Percentiles rank a stretch among this genome's conserved stretches.
These are phyloP conservation scores for Alternaria burnsii DNA, from an alignment of 2,329 filamentous ascomycete genomes.

Conservation along the genomic window DNA sequence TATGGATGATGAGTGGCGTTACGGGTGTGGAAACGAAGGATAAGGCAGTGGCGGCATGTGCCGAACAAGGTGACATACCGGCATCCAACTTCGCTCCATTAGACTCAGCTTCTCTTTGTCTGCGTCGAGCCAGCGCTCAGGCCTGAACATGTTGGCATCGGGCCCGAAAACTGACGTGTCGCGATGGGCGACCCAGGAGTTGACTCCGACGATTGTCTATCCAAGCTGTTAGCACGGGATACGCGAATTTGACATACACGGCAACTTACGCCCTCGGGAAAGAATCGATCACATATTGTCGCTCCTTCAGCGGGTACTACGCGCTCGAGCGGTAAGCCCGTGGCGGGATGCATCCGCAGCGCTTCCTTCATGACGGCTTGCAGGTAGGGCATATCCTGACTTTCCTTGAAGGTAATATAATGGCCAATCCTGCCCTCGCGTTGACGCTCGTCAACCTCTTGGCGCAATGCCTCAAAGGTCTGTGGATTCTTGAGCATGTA, in stretches of 20 bases:
- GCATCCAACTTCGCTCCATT: conserved; percentile 32
- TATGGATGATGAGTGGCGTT: background rate
- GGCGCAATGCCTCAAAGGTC: conserved; percentile 21
- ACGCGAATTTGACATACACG: background rate
- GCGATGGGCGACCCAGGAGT: conserved; percentile 31
- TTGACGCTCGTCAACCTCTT: conserved; percentile 21
- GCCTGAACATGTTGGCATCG: conserved; percentile 28
- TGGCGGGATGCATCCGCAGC: conserved; percentile 35
- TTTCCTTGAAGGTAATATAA: conserved; percentile 28
- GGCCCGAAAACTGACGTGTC: conserved; percentile 25
- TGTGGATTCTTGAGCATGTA: conserved; percentile 27
- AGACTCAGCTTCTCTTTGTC: conserved; percentile 20
- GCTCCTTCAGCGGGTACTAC: conserved; percentile 31
- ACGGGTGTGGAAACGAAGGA: background rate
- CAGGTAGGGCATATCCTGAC: conserved; percentile 41
- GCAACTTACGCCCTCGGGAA: conserved; percentile 28
- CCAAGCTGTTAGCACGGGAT: background rate
- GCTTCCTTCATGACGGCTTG: conserved; percentile 42
- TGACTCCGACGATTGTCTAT: conserved; percentile 31
- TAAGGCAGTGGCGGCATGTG: background rate
- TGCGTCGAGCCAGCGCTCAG: conserved; percentile 30
- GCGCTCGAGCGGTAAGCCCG: conserved; percentile 32
- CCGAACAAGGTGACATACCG: conserved; percentile 19
- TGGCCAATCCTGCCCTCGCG: conserved; percentile 4
- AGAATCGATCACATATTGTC: conserved; percentile 19